Conservation (phyloP, 2,329 filamentous ascomycete species). For the Lachnellula subtilissima region DNA sequence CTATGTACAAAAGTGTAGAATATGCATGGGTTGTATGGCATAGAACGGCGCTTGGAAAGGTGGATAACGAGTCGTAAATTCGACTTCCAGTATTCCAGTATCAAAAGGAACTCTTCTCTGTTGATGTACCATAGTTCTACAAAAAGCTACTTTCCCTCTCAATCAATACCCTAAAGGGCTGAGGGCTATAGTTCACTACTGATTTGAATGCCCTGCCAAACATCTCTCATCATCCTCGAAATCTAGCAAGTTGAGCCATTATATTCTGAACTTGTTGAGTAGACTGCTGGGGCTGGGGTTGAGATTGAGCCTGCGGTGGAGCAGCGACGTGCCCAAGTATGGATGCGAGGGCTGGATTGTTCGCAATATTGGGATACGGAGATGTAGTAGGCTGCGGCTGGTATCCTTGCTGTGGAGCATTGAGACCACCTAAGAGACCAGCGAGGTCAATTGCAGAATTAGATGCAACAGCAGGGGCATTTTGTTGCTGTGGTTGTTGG, state of each 20-base stretch:
- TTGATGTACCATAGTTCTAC: constrained; percentile 6
- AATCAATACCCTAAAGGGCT: not conserved
- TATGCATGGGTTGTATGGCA: not conserved
- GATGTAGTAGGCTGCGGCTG: constrained; percentile 25
- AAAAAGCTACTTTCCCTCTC: not conserved
- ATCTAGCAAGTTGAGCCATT: constrained; percentile 66
- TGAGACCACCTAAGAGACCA: constrained; percentile 28
- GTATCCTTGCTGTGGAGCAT: constrained; percentile 26
- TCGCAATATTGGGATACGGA: constrained; percentile 24
- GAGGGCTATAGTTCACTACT: not conserved
- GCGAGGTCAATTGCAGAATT: constrained; percentile 33
- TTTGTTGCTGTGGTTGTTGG: constrained; percentile 16
- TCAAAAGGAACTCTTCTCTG: constrained; percentile 3
- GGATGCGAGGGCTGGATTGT: constrained; percentile 24
- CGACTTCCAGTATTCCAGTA: not conserved
- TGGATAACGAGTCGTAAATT: not conserved
- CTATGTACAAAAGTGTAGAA: constrained; percentile 22
- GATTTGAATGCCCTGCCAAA: not conserved
- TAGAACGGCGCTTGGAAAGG: constrained; percentile 10
- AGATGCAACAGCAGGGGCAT: constrained; percentile 26
- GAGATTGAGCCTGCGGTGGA: constrained; percentile 26
- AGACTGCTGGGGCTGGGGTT: constrained; percentile 30
- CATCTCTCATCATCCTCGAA: constrained; percentile 43
- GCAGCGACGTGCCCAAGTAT: constrained; percentile 23
- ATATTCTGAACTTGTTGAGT: constrained; percentile 64